A percentile compares a stretch with the other conserved stretches of the same genome.
These are phyloP conservation scores for Aureobasidium namibiae DNA, from an alignment of 2,329 filamentous ascomycete genomes.

Conservation along the genomic window DNA sequence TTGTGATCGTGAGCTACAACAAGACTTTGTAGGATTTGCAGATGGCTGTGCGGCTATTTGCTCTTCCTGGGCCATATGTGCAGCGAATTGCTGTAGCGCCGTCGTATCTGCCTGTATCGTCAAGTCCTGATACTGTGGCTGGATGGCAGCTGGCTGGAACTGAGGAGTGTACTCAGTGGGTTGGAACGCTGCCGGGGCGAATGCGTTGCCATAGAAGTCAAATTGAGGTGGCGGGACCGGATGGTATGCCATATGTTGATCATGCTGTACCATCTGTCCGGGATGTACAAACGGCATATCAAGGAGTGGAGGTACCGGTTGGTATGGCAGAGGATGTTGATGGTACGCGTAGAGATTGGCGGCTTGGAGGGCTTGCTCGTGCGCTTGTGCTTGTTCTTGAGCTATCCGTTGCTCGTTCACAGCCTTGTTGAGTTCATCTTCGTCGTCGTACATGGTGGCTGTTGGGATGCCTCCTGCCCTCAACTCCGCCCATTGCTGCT, in stretches of 20 bases:
- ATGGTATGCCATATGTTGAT: neutral
- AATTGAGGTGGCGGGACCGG: neutral
- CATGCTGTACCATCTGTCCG: neutral
- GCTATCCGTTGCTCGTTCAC: neutral
- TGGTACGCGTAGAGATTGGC: neutral
- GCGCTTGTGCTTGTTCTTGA: neutral
- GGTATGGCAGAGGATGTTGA: neutral
- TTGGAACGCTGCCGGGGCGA: neutral
- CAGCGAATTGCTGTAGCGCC: neutral
- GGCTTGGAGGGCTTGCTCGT: neutral
- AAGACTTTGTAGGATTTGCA: constrained; percentile 8
- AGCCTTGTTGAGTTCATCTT: neutral
- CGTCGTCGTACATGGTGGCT: constrained; percentile 9
- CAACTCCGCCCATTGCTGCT: constrained; percentile 12
- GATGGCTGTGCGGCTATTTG: constrained; percentile 5
- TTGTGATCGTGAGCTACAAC: constrained; percentile 10
- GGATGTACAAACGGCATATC: neutral
- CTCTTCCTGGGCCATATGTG: neutral
- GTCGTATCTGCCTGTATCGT: neutral
- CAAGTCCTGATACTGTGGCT: neutral
- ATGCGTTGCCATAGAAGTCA: too few relatives aligned
- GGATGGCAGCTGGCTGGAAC: neutral
- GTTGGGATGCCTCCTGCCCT: neutral
- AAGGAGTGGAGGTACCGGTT: neutral
- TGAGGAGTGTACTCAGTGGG: neutral